Evolutionary conservation across 2,329 filamentous ascomycete genomes (phyloP).

Genomic region (Coniosporium tulheliwenetii): DNA sequence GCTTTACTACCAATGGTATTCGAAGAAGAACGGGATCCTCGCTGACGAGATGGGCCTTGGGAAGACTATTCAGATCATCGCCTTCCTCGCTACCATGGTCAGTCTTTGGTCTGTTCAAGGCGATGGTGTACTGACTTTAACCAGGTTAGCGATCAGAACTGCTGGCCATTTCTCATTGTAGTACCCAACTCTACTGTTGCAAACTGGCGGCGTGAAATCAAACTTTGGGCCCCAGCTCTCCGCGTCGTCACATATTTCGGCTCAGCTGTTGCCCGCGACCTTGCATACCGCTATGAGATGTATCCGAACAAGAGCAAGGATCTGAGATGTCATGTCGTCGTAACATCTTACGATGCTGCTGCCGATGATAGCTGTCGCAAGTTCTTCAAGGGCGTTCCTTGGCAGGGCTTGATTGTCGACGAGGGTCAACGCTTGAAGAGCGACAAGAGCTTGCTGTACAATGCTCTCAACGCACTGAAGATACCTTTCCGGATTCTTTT

Average conservation of each 20-base stretch:
- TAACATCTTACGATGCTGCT: slow-evolving; percentile 88
- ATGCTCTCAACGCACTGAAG: slow-evolving; percentile 53
- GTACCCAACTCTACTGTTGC: slow-evolving; percentile 90
- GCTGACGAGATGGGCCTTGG: slow-evolving; percentile 98
- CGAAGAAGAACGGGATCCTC: slow-evolving; percentile 70
- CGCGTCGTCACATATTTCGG: slow-evolving; percentile 91
- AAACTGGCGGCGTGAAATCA: slow-evolving; percentile 96
- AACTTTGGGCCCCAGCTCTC: slow-evolving; percentile 75
- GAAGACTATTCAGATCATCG: slow-evolving; percentile 89
- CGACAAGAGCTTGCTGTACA: slow-evolving; percentile 71
- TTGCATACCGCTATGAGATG: slow-evolving; percentile 71
- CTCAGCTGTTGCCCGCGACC: slow-evolving; percentile 53
- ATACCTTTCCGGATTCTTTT: slow-evolving; percentile 75
- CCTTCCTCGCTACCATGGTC: slow-evolving; percentile 57
- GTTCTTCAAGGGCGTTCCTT: slow-evolving; percentile 57
- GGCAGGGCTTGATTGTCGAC: slow-evolving; percentile 82
- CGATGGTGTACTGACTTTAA: no score
- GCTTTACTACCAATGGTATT: slow-evolving; percentile 81
- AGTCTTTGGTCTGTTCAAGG: slow-evolving; percentile 2
- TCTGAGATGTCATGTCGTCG: slow-evolving; percentile 76
- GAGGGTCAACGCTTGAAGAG: slow-evolving; percentile 95
- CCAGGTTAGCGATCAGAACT: slow-evolving; percentile 34
- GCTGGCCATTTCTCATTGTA: slow-evolving; percentile 85
- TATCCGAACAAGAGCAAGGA: slow-evolving; percentile 51
- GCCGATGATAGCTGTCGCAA: slow-evolving; percentile 51